Percentiles rank a stretch among this genome's conserved stretches.
Evolutionary conservation across 805 yeast genomes (phyloP).

Genomic region (Myxozyma mucilagina): DNA sequence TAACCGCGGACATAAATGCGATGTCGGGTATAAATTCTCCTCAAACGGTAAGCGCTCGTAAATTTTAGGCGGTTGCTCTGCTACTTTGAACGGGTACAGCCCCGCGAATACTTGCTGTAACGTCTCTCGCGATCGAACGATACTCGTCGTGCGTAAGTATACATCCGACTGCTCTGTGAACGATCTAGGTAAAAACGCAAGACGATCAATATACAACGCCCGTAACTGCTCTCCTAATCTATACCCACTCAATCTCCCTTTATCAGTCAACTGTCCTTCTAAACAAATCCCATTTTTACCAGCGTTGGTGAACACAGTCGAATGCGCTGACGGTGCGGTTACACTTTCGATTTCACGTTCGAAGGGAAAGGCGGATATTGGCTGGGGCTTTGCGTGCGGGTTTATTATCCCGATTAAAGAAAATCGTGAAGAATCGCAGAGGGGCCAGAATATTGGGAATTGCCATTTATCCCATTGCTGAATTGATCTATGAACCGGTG

Average conservation of each 20-base stretch:
- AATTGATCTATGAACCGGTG: conserved; percentile 23
- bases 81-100: conserved; percentile 25
- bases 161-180: conserved; percentile 17
- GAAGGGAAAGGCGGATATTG: conserved; percentile 19
- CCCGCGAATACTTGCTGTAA: conserved; percentile 31
- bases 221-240: conserved; percentile 28
- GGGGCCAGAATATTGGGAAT: conserved; percentile 31
- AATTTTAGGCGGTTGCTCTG: conserved; percentile 21
- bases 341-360: conserved; percentile 29
- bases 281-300: conserved; percentile 20
- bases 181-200: conserved; percentile 23
- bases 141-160: conserved; percentile 29
- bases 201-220: conserved; percentile 27
- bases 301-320: conserved; percentile 14
- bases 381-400: conserved; percentile 10
- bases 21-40: conserved; percentile 30
- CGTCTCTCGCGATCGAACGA: conserved; percentile 31
- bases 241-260: conserved; percentile 26
- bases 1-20: conserved; percentile 23
- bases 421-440: conserved; percentile 25
- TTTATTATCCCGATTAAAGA: conserved; percentile 24
- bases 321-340: conserved; percentile 7
- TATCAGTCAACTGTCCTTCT: conserved; percentile 32
- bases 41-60: conserved; percentile 30
- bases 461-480: conserved; percentile 32